Base-by-base conservation (phyloP, 768 basidiomycete genomes). In the Lactifluus hygrophoroides region DNA sequence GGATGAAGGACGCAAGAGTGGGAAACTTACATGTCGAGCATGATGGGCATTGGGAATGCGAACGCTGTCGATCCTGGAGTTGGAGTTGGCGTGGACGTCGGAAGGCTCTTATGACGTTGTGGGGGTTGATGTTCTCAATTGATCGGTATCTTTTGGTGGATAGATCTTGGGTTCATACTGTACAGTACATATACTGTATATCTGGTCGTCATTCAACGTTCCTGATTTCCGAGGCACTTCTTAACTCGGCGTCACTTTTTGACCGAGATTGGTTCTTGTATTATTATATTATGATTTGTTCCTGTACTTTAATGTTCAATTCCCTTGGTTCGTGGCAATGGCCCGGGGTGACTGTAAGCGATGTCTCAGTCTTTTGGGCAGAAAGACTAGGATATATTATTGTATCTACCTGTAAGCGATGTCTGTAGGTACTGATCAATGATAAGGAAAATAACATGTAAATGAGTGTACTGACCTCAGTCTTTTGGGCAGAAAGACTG, bases 11-110 rank as follows among this genome's bases (percentile, higher is more conserved):
- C 57, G 34, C 61, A 64, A 34, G 64, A 64, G 21, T 64, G 64
- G 64, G 64, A 63, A 16, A 45, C 48, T 34, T 64, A 63, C 47
- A 45, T 64, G 50, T 53, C 61, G 43, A 64, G 46, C 44, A 57
- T 62, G 49, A 37, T 57, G 16, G 61, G 56, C n/a, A 21, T 60
- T 2, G 19, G 38, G 6, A 37, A 58, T 40, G 3, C 30, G 11
- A 52, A 51, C 30, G 17, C 8, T 3, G 43, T 6, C 9, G 40
- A 51, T 50, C 52, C 42, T 32, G 35, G 35, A 27, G 35, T 19
- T 1, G 35, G 56, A 19, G 16, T 19, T 1, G 35, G 56, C 19
- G 16, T 27, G 17, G 16, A 51, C 11, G 50, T 28, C 21, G 30
- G 55, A 34, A 49, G 47, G 30, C 6, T 23, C 8, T 56, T 30